Percentiles rank a stretch among this genome's conserved stretches.
Conservation (phyloP, 768 basidiomycete species). For the Steccherinum ochraceum region DNA sequence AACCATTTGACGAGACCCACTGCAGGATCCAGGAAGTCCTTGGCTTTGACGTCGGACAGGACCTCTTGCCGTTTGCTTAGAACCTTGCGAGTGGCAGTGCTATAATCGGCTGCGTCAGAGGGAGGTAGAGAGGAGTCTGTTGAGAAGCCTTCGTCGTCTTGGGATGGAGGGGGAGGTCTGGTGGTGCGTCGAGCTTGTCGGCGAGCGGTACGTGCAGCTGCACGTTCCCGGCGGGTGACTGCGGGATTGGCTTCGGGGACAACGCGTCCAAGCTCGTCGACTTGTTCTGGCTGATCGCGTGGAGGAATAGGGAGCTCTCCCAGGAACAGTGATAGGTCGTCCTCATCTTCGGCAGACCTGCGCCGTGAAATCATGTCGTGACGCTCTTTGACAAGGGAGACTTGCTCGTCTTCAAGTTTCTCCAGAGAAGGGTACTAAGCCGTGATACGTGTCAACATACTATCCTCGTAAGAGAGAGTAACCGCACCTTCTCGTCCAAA, state of each 20-base stretch:
- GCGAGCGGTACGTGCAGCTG: constrained; percentile 52
- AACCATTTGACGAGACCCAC: constrained; percentile 62
- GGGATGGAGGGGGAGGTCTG: constrained; percentile 12
- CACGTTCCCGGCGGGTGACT: constrained; percentile 45
- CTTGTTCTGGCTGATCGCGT: constrained; percentile 30
- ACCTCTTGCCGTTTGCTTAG: constrained; percentile 45
- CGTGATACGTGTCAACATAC: neutral
- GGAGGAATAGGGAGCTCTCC: constrained; percentile 40
- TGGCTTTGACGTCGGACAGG: constrained; percentile 75
- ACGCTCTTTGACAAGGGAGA: constrained; percentile 70
- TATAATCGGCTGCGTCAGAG: constrained; percentile 66
- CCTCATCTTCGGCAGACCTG: constrained; percentile 70
- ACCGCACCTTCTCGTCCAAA: constrained; percentile 75
- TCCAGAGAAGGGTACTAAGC: constrained; percentile 71
- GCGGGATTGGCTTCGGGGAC: constrained; percentile 41
- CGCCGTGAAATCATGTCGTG: constrained; percentile 60
- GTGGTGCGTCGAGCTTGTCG: constrained; percentile 35
- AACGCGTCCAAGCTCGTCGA: constrained; percentile 58
- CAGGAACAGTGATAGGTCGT: constrained; percentile 69
- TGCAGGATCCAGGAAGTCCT: constrained; percentile 77
- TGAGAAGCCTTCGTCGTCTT: constrained; percentile 67
- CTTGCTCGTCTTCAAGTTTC: constrained; percentile 67
- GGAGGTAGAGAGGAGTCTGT: constrained; percentile 73
- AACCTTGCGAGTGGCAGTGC: constrained; percentile 51
- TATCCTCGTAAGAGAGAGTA: neutral